These are phyloP conservation scores for Solanum virginianum DNA, from an alignment of 257 asterid genomes.

Conservation along the genomic window DNA sequence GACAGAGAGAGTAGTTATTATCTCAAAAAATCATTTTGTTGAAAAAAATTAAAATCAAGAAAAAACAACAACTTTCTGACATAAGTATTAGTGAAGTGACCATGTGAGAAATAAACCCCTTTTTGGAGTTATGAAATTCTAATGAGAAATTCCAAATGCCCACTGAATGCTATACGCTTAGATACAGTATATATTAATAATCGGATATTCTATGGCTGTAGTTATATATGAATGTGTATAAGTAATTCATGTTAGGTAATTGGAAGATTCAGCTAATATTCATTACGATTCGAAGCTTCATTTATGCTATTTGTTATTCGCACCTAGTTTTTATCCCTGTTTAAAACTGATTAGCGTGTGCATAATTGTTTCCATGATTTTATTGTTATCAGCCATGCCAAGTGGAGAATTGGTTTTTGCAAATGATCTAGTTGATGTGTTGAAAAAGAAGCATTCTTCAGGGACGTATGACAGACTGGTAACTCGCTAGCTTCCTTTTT, in stretches of 20 bases:
- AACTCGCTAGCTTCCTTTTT: not conserved
- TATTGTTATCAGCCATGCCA: conserved; percentile 55
- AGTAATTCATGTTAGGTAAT: not conserved
- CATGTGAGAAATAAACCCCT: not conserved
- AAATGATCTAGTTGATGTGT: conserved; percentile 33
- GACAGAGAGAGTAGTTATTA: not conserved
- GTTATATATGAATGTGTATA: not conserved
- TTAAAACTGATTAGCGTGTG: not conserved
- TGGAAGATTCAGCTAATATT: not conserved
- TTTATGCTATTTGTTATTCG: not conserved
- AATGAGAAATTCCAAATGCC: too few species aligned
- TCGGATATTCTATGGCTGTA: not conserved
- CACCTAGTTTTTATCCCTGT: not conserved
- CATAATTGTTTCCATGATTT: not conserved
- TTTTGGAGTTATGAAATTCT: too few species aligned
- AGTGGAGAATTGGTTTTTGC: conserved; percentile 60
- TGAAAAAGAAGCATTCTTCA: conserved; percentile 69
- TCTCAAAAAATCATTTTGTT: too few species aligned
- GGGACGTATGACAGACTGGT: conserved; percentile 89
- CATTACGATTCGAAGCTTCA: not conserved
- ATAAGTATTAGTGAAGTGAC: not conserved
- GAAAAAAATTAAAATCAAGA: not conserved
- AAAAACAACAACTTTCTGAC: not conserved
- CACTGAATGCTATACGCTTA: too few species aligned
- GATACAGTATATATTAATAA: too few species aligned